Evolutionary conservation across 2,329 filamentous ascomycete species (phyloP).

Genomic region (Venturia nashicola): DNA sequence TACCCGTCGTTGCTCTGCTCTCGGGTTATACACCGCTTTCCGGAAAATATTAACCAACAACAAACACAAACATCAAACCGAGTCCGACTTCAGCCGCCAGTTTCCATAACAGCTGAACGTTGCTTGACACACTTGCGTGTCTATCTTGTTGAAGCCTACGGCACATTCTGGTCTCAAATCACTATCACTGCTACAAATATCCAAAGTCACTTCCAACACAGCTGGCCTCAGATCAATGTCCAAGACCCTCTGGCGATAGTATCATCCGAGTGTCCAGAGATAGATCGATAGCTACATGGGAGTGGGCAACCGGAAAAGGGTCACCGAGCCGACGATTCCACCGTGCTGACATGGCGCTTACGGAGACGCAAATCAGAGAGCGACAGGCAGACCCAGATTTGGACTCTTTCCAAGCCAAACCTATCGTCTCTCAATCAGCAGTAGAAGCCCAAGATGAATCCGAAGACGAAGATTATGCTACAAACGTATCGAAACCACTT

Average conservation of each 20-base stretch:
- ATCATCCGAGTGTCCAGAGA: neutral
- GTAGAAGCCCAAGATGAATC: neutral
- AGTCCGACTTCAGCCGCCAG: neutral
- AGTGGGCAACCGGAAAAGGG: neutral
- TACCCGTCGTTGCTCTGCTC: neutral
- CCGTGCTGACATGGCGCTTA: neutral
- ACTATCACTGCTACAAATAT: neutral
- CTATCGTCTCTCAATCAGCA: neutral
- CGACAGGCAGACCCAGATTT: neutral
- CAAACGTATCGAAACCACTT: neutral
- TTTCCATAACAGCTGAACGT: neutral
- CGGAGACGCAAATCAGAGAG: neutral
- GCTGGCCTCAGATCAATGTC: neutral
- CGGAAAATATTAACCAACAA: neutral
- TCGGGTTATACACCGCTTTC: neutral
- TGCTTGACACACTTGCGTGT: neutral
- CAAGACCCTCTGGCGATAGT: neutral
- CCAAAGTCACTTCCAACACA: neutral
- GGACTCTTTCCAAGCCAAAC: neutral
- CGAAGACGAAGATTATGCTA: neutral
- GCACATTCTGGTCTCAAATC: neutral
- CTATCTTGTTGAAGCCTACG: too few species aligned
- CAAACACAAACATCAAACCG: constrained; percentile 4
- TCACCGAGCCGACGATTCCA: neutral
- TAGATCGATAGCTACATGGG: neutral